Evolutionary conservation across 305 asterid species (phyloP).

Genomic region (Plantago rigida): DNA sequence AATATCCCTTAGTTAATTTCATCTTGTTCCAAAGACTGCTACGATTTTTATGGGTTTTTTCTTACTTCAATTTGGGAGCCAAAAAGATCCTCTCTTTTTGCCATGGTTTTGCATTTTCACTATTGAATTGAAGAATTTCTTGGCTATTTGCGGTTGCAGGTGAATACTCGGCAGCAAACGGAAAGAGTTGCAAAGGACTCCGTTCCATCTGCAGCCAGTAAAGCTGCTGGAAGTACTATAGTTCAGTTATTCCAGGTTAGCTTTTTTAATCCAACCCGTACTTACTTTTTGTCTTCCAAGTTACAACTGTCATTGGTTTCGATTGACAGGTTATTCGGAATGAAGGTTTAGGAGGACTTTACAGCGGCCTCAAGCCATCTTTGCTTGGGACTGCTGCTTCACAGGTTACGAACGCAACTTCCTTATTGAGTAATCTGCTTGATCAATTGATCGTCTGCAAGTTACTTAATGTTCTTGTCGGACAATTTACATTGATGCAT

Average conservation of each 20-base stretch:
- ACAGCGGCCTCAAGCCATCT: slow-evolving; percentile 92
- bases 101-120: background rate
- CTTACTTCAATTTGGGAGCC: background rate
- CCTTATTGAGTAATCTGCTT: background rate
- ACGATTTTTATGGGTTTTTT: too few species aligned
- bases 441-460: background rate
- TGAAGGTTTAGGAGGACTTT: slow-evolving; percentile 84
- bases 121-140: background rate
- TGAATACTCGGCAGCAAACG: slow-evolving; percentile 89
- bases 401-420: slow-evolving; percentile 37
- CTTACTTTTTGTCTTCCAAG: background rate
- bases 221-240: slow-evolving; percentile 39
- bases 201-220: slow-evolving; percentile 17
- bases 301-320: background rate
- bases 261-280: slow-evolving; percentile 5
- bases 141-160: slow-evolving; percentile 33
- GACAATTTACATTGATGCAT: background rate
- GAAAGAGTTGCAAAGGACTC: slow-evolving; percentile 62
- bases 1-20: too few species aligned
- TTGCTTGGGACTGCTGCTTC: slow-evolving; percentile 88
- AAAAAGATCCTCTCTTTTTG: too few species aligned
- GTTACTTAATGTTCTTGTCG: background rate
- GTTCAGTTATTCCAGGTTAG: slow-evolving; percentile 54
- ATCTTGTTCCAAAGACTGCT: too few species aligned
- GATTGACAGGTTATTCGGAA: slow-evolving; percentile 39